Conservation (phyloP, 176 grass and related monocot species). For the Rhynchospora tenuis region DNA sequence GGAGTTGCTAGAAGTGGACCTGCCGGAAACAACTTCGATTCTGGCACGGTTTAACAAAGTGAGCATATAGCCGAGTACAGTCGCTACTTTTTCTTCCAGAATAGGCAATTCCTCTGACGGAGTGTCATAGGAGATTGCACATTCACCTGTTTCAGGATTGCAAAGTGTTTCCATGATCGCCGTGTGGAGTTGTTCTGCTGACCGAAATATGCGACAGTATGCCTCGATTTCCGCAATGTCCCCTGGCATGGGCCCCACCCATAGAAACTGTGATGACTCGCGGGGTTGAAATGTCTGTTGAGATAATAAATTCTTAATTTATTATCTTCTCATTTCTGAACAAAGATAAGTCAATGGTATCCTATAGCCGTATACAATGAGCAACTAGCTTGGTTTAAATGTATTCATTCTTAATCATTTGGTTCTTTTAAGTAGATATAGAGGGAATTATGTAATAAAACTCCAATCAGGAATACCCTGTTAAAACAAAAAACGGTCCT, state of each 20-base stretch:
- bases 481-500: neutral
- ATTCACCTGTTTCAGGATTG: constrained; percentile 87
- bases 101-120: constrained; percentile 57
- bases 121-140: constrained; percentile 49
- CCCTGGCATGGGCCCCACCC: constrained; percentile 72
- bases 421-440: neutral
- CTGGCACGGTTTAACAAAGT: constrained; percentile 60
- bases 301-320: neutral
- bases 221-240: constrained; percentile 93
- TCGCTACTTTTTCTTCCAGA: constrained; percentile 82
- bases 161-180: constrained; percentile 81
- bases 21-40: constrained; percentile 73
- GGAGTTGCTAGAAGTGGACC: constrained; percentile 40
- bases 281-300: constrained; percentile 53
- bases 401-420: neutral
- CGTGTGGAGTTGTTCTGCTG: constrained; percentile 69
- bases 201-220: constrained; percentile 87
- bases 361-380: neutral
- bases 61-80: constrained; percentile 79
- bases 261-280: constrained; percentile 65
- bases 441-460: neutral
- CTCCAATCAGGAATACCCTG: neutral
- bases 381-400: neutral
- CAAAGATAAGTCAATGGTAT: neutral
- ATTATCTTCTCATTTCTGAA: neutral